Conservation (phyloP, 805 yeast species). For the Saccharomycopsis synnaedendra region DNA sequence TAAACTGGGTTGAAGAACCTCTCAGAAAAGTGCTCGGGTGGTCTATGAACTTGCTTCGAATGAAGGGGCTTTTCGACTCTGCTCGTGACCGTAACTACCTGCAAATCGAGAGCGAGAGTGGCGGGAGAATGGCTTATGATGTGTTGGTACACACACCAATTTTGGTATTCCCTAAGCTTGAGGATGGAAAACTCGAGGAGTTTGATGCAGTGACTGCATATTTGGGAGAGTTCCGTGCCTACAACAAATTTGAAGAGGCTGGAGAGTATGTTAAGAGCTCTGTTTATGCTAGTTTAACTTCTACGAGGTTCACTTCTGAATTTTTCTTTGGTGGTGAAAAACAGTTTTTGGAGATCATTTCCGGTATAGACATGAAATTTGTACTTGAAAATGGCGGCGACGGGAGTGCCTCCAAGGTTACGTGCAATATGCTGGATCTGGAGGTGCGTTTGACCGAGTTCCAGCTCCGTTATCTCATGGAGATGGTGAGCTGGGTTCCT, state of each 20-base stretch:
- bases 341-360: conserved; percentile 55
- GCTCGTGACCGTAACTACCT: conserved; percentile 84
- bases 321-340: conserved; percentile 36
- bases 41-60: conserved; percentile 61
- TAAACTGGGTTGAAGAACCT: conserved; percentile 77
- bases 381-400: conserved; percentile 37
- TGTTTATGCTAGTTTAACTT: conserved; percentile 58
- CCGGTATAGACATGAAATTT: conserved; percentile 51
- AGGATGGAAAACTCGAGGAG: conserved; percentile 27
- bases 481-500: conserved; percentile 44
- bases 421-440: conserved; percentile 52
- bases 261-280: conserved; percentile 32
- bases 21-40: conserved; percentile 55
- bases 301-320: conserved; percentile 55
- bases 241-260: conserved; percentile 38
- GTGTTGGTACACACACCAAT: conserved; percentile 72
- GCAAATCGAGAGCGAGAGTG: conserved; percentile 36
- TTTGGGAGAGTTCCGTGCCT: conserved; percentile 72
- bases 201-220: conserved; percentile 60
- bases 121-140: conserved; percentile 58
- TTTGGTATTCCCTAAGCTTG: conserved; percentile 59
- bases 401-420: conserved; percentile 29
- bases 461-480: conserved; percentile 49
- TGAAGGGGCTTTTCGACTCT: conserved; percentile 82
- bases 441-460: conserved; percentile 59